Evolutionary conservation across 179 eudicot genomes (phyloP).

Genomic region (Nepenthes alata): DNA sequence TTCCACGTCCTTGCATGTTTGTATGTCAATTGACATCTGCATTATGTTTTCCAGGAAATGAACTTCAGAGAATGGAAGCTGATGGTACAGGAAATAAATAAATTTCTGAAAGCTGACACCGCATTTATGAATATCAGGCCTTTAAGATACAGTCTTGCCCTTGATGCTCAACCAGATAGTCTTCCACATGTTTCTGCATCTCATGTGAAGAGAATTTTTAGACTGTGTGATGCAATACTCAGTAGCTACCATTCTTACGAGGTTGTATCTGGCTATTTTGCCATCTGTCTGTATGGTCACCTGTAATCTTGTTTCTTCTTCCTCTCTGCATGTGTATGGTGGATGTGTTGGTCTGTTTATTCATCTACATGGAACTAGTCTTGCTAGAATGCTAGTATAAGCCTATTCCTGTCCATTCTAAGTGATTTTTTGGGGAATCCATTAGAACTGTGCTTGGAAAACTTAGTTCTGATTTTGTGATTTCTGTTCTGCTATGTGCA

Average conservation of each 20-base stretch:
- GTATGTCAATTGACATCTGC: slow-evolving; percentile 17
- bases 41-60: slow-evolving; percentile 50
- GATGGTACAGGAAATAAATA: slow-evolving; percentile 80
- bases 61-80: slow-evolving; percentile 93
- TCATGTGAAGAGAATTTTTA: slow-evolving; percentile 50
- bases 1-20: no score
- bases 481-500: background rate
- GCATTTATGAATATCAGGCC: slow-evolving; percentile 86
- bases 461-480: no score
- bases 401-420: no score
- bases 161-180: slow-evolving; percentile 76
- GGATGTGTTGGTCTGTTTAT: no score
- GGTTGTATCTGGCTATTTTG: slow-evolving; percentile 27
- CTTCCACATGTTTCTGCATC: slow-evolving; percentile 39
- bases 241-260: slow-evolving; percentile 79
- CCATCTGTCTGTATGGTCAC: background rate
- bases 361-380: background rate
- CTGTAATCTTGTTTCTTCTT: background rate
- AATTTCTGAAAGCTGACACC: slow-evolving; percentile 85
- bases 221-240: slow-evolving; percentile 64
- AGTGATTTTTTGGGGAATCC: no score
- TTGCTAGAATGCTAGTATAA: no score
- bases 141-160: slow-evolving; percentile 73
- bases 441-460: no score
- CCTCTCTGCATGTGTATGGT: no score